A percentile compares a stretch with the other conserved stretches of the same genome.
phyloP scores from a whole-genome alignment of 345 rosid genomes.

The Excoecaria cochinchinensis region DNA sequence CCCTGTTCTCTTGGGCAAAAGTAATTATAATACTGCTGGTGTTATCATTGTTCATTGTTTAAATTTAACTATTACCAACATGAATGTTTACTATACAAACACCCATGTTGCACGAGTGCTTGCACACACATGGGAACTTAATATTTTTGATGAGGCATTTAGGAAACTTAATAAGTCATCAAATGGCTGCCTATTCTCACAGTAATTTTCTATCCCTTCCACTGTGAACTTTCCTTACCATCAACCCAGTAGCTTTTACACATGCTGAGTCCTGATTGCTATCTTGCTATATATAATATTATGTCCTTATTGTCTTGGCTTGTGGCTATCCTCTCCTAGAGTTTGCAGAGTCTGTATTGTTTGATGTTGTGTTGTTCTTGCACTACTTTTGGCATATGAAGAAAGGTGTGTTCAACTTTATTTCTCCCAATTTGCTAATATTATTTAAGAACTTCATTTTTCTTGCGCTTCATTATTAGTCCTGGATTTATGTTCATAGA shows the following conservation, averaged over 20 bases:
- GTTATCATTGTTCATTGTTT: no score
- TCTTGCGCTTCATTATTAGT: neutral
- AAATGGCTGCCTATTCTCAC: neutral
- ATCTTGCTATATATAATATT: neutral
- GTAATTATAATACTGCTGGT: no score
- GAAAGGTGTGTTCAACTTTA: constrained; percentile 1
- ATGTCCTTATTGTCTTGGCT: neutral
- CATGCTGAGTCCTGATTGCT: neutral
- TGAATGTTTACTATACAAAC: no score
- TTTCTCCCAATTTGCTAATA: neutral
- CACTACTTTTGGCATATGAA: neutral
- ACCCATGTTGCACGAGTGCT: no score
- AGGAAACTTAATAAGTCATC: neutral
- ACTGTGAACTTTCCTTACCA: neutral
- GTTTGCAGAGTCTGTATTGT: neutral
- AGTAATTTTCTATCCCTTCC: neutral
- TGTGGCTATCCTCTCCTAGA: constrained; percentile 2
- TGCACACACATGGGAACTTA: no score
- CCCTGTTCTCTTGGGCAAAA: no score
- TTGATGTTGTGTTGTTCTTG: neutral
- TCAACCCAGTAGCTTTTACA: neutral
- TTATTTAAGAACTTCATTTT: neutral
- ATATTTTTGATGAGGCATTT: neutral
- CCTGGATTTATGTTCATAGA: neutral
- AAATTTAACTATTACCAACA: no score